Evolutionary conservation across 768 basidiomycete genomes (phyloP), one percentile per base, ranked within the genome.

Genomic region (Tricholomella constricta): DNA sequence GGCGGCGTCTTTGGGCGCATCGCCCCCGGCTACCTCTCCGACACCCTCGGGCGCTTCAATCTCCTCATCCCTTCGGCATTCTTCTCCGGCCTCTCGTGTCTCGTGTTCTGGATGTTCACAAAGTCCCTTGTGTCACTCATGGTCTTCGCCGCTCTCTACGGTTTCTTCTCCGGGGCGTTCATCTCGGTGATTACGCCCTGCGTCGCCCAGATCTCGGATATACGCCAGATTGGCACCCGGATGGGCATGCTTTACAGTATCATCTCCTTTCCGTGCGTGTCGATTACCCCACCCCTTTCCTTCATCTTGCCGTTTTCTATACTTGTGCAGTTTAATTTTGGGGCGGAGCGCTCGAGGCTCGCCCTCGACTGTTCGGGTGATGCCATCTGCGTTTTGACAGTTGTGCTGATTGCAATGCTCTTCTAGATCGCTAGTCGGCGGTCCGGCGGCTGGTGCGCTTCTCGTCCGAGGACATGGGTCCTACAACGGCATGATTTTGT

Each of bases 181-280:
- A 82, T 86, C 42, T 81, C 84, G 32, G 76, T 88, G 35, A 67
- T 89, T 55, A 84, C 80, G 10, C 85, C 86, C 0, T 88, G 85
- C 59, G 77, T 89, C 20, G 84, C 78, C 19, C 82, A 85, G 60
- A 85, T 88, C 47, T 84, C 85, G 29, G 76, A 85, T 34, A 69
- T 78, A 19, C 61, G 71, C 7, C 78, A 81, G 61, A 80, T 87
- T 43, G 88, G 88, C 3, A 75, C 76, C 20, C 75, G 84, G 41
- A 81, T 89, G 37, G 88, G 88, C 17, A 69, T 82, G 54, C 62
- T 88, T 36, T 89, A 88, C 61, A 83, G 74, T 17, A 67, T 86
- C 12, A 81, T 87, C 19, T 83, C 87, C 0, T 73, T 88, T 34
- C 85, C 86, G 86, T 89, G 67, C 77, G 87, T 85, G 4, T 34